phyloP scores from a whole-genome alignment of 805 yeast genomes.

The Jamesozyma spencerorum region DNA sequence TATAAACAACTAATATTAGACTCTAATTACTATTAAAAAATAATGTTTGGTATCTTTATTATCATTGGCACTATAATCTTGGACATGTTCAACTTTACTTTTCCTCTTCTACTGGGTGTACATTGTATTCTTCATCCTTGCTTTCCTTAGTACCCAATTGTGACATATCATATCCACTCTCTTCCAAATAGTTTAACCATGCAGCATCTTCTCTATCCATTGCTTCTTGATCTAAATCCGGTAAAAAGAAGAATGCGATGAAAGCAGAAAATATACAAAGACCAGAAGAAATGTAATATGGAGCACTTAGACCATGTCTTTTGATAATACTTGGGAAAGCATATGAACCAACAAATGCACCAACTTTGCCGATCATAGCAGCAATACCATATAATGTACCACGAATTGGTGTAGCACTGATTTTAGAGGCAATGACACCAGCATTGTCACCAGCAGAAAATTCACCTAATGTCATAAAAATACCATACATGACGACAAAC shows the following conservation, averaged over 20 bases:
- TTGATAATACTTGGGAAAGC: conserved; percentile 74
- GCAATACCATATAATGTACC: conserved; percentile 85
- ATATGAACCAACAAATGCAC: conserved; percentile 87
- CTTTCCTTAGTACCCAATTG: too few species aligned
- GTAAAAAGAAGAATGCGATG: conserved; percentile 62
- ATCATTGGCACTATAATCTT: too few species aligned
- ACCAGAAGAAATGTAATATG: conserved; percentile 74
- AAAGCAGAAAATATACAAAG: conserved; percentile 65
- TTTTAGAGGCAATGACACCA: conserved; percentile 80
- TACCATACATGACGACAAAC: conserved; percentile 80
- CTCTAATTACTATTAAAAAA: too few species aligned
- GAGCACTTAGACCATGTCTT: conserved; percentile 60
- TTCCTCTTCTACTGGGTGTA: too few species aligned
- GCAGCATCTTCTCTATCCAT: conserved; percentile 74
- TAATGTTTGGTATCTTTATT: too few species aligned
- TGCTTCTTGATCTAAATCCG: conserved; percentile 76
- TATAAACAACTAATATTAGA: too few species aligned
- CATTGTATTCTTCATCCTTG: too few species aligned
- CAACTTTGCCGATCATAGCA: conserved; percentile 78
- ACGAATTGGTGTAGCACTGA: conserved; percentile 80
- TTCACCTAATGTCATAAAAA: conserved; percentile 81
- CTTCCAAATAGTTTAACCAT: conserved; percentile 50
- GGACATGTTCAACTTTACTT: too few species aligned
- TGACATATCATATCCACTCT: too few species aligned
- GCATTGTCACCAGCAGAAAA: conserved; percentile 92